phyloP scores from a whole-genome alignment of 257 asterid species.

The Echium plantagineum region DNA sequence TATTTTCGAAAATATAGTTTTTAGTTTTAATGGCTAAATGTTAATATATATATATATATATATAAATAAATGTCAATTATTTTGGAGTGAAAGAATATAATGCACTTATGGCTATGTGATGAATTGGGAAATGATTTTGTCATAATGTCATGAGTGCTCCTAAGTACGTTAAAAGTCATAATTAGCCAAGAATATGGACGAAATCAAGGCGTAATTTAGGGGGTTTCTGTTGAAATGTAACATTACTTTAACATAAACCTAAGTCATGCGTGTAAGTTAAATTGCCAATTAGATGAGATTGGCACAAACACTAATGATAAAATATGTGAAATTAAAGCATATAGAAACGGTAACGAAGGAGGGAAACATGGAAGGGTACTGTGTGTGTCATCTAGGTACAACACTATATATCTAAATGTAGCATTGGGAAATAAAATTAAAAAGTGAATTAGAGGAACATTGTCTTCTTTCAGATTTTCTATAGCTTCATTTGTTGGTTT shows the following conservation, averaged over 20 bases:
- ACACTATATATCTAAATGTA: slow-evolving; percentile 2
- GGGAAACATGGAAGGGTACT: slow-evolving; percentile 37
- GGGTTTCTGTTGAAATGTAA: slow-evolving; percentile 21
- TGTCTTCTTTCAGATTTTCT: no score
- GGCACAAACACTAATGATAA: slow-evolving; percentile 9
- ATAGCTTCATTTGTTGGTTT: no score
- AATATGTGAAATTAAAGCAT: not conserved
- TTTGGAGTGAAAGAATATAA: no score
- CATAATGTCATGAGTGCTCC: no score
- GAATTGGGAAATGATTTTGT: no score
- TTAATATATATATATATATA: no score
- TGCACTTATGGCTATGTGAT: no score
- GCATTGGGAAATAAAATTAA: not conserved
- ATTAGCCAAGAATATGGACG: slow-evolving; percentile 17
- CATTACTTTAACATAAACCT: not conserved
- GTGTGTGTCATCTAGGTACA: slow-evolving; percentile 9
- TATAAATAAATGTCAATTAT: no score
- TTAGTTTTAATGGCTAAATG: no score
- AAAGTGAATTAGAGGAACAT: no score
- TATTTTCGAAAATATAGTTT: no score
- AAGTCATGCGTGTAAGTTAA: slow-evolving; percentile 1
- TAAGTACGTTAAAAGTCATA: slow-evolving; percentile 7
- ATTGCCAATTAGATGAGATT: slow-evolving; percentile 3
- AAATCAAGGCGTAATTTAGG: slow-evolving; percentile 38
- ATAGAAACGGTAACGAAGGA: slow-evolving; percentile 19